A percentile compares a stretch with the other conserved stretches of the same genome.
These are phyloP conservation scores for Oenanthe sinensis DNA, from an alignment of 129 eudicot genomes.

Conservation along the genomic window DNA sequence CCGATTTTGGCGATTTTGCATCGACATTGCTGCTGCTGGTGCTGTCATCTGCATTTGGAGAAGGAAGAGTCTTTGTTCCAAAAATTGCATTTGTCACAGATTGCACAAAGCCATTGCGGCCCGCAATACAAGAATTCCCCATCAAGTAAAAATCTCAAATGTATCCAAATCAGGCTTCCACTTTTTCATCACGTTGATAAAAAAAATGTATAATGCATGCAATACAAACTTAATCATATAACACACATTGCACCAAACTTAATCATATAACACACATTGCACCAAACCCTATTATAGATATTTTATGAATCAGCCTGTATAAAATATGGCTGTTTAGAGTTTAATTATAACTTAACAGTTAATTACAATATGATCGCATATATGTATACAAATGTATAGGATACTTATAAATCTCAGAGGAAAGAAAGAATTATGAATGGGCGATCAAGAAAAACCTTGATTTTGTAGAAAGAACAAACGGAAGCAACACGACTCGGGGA, in stretches of 20 bases:
- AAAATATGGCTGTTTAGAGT: neutral
- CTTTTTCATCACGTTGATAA: neutral
- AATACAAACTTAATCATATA: constrained; percentile 12
- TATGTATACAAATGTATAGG: neutral
- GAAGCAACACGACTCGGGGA: neutral
- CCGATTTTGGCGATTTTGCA: constrained; percentile 8
- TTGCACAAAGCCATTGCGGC: constrained; percentile 60
- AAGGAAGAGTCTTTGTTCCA: constrained; percentile 36
- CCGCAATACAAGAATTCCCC: constrained; percentile 68
- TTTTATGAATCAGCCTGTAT: neutral
- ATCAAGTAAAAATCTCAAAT: constrained; percentile 27
- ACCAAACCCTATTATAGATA: neutral
- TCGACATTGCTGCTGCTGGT: constrained; percentile 2
- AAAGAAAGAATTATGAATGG: neutral
- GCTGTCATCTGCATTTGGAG: constrained; percentile 20
- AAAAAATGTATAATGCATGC: constrained; percentile 13
- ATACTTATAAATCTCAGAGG: constrained; percentile 4
- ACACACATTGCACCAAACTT: neutral
- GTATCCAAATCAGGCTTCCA: constrained; percentile 3
- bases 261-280: constrained; percentile 14
- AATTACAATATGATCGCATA: neutral
- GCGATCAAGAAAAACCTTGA: neutral
- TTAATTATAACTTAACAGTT: neutral
- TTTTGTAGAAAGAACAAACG: neutral
- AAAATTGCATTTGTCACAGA: constrained; percentile 71